Evolutionary conservation across 1,139 yeast species (phyloP).

Genomic region (Petasospora fabianii): DNA sequence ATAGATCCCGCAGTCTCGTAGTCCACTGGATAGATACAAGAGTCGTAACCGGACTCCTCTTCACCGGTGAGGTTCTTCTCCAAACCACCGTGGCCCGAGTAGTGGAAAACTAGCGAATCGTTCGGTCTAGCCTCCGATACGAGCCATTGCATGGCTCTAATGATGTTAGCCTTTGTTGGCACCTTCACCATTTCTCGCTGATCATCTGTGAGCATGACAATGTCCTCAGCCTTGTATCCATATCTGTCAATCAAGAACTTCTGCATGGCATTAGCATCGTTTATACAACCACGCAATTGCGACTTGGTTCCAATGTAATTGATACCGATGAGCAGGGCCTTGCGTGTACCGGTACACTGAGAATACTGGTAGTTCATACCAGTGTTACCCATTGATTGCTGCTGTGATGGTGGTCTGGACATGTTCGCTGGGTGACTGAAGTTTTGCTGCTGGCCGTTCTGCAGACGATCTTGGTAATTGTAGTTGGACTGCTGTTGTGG

Average conservation of each 20-base stretch:
- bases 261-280: slow-evolving; percentile 68
- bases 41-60: slow-evolving; percentile 87
- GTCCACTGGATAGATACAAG: slow-evolving; percentile 88
- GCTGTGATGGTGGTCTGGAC: slow-evolving; percentile 13
- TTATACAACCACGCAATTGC: slow-evolving; percentile 81
- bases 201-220: slow-evolving; percentile 82
- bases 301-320: slow-evolving; percentile 73
- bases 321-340: slow-evolving; percentile 83
- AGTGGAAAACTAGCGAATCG: slow-evolving; percentile 81
- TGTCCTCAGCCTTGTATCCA: slow-evolving; percentile 74
- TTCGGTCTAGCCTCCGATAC: slow-evolving; percentile 79
- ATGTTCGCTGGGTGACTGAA: slow-evolving; percentile 21
- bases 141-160: slow-evolving; percentile 91
- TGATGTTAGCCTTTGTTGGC: slow-evolving; percentile 75
- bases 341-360: slow-evolving; percentile 68
- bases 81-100: slow-evolving; percentile 92
- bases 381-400: slow-evolving; percentile 31
- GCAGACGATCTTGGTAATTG: slow-evolving; percentile 17
- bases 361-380: slow-evolving; percentile 56
- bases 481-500: slow-evolving; percentile 14
- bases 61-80: slow-evolving; percentile 81
- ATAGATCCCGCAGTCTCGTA: slow-evolving; percentile 71
- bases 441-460: slow-evolving; percentile 27
- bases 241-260: slow-evolving; percentile 47
- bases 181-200: slow-evolving; percentile 58